Evolutionary conservation across 345 rosid species (phyloP).

Genomic region (Lepidium africanum): DNA sequence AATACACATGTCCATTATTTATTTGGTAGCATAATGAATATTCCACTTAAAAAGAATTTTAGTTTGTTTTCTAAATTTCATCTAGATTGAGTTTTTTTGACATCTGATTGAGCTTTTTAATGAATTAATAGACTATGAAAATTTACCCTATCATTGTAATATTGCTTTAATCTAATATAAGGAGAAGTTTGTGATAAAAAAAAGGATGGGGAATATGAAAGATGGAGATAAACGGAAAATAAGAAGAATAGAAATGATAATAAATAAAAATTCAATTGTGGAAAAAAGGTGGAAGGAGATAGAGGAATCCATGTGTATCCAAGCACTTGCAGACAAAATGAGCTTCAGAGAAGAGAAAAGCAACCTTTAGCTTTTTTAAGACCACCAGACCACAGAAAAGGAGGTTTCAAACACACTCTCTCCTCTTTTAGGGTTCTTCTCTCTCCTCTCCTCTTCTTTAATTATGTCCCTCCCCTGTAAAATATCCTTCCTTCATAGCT

Average conservation of each 20-base stretch:
- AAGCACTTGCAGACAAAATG: constrained; percentile 62
- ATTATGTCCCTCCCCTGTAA: not conserved
- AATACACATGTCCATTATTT: too few species aligned
- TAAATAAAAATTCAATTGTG: constrained; percentile 13
- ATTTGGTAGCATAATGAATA: too few species aligned
- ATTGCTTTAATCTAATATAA: too few species aligned
- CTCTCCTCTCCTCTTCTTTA: constrained; percentile 18
- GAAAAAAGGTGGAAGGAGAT: constrained; percentile 27
- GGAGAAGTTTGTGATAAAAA: too few species aligned
- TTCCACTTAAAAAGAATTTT: too few species aligned
- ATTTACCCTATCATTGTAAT: too few species aligned
- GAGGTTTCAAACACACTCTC: constrained; percentile 50
- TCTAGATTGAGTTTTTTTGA: too few species aligned
- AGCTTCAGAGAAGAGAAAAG: constrained; percentile 65
- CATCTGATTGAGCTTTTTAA: too few species aligned
- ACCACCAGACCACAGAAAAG: constrained; percentile 65
- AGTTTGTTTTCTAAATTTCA: too few species aligned
- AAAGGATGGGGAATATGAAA: not conserved
- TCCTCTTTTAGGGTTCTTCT: constrained; percentile 34
- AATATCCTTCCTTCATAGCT: not conserved
- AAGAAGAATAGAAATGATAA: constrained; percentile 5
- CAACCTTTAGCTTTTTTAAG: constrained; percentile 51
- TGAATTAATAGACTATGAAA: too few species aligned
- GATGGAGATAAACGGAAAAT: constrained; percentile 8
- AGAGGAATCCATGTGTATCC: constrained; percentile 62